A percentile compares a stretch with the other conserved stretches of the same genome.
phyloP scores from a whole-genome alignment of 192 early-diverging fungal genomes.

The Neocallimastix lanati region DNA sequence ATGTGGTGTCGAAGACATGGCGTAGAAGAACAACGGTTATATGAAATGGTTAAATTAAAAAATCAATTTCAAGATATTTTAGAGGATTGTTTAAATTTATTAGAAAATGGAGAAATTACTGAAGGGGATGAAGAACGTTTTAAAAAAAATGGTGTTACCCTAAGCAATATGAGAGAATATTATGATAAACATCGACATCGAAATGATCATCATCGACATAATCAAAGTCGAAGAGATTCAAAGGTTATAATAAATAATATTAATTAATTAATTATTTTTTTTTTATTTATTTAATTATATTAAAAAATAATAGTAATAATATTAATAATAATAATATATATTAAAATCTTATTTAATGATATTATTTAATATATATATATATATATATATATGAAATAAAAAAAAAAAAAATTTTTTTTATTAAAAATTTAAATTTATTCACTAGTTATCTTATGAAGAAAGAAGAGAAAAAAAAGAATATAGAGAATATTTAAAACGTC shows the following conservation, averaged over 20 bases:
- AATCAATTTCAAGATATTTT: constrained; percentile 43
- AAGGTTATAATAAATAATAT: background rate
- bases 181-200: background rate
- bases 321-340: no score
- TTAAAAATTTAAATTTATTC: no score
- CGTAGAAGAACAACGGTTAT: constrained; percentile 50
- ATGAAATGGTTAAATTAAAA: constrained; percentile 50
- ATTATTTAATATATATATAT: no score
- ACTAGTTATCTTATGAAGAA: background rate
- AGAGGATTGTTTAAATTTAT: constrained; percentile 15
- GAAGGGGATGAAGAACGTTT: constrained; percentile 5
- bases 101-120: constrained; percentile 3
- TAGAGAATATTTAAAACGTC: constrained; percentile 15
- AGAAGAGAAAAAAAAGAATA: background rate
- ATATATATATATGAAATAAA: no score
- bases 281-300: no score
- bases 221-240: background rate
- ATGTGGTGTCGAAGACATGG: constrained; percentile 41
- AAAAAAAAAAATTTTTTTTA: no score
- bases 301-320: no score
- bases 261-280: no score
- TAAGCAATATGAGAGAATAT: constrained; percentile 1
- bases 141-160: constrained; percentile 5
- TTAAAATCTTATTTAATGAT: no score
- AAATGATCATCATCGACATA: background rate